These are phyloP conservation scores for Penicillium salamii DNA, from an alignment of 495 filamentous ascomycete species.

Conservation along the genomic window DNA sequence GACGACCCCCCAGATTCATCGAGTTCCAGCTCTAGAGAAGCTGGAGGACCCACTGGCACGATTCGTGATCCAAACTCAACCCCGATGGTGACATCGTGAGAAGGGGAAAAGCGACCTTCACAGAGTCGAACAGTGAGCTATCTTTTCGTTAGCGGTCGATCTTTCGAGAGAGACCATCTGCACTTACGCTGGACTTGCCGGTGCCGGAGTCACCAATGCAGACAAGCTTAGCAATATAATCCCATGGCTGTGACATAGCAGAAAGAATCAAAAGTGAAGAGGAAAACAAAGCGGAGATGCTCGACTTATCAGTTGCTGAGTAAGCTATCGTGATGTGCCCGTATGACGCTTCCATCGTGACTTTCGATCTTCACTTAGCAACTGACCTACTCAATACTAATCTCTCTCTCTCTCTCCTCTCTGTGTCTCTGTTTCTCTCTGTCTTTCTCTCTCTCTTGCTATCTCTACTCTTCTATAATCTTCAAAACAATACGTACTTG, in stretches of 20 bases:
- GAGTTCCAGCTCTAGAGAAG: slow-evolving; percentile 39
- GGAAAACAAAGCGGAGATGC: slow-evolving; percentile 5
- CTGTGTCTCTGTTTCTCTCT: not conserved
- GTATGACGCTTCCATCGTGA: slow-evolving; percentile 40
- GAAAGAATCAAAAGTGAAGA: slow-evolving; percentile 6
- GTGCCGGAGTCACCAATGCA: slow-evolving; percentile 94
- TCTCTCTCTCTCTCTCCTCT: not conserved
- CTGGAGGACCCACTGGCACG: slow-evolving; percentile 83
- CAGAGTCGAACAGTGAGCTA: slow-evolving; percentile 91
- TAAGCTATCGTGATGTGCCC: slow-evolving; percentile 41
- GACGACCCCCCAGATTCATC: slow-evolving; percentile 18
- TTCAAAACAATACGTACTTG: not conserved
- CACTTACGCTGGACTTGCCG: slow-evolving; percentile 75
- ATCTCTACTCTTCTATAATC: not conserved
- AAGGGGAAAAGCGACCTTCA: slow-evolving; percentile 88
- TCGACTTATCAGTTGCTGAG: slow-evolving; percentile 31
- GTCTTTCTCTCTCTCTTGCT: not conserved
- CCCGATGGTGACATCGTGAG: slow-evolving; percentile 96
- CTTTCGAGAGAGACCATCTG: not conserved
- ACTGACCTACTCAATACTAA: not conserved
- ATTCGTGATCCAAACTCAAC: slow-evolving; percentile 96
- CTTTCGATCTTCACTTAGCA: slow-evolving; percentile 5
- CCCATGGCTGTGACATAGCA: slow-evolving; percentile 75
- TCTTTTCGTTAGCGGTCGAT: slow-evolving; percentile 7
- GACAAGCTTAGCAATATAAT: slow-evolving; percentile 98